Base-by-base conservation (phyloP, 2,329 filamentous ascomycete species). In the Alternaria sp. region DNA sequence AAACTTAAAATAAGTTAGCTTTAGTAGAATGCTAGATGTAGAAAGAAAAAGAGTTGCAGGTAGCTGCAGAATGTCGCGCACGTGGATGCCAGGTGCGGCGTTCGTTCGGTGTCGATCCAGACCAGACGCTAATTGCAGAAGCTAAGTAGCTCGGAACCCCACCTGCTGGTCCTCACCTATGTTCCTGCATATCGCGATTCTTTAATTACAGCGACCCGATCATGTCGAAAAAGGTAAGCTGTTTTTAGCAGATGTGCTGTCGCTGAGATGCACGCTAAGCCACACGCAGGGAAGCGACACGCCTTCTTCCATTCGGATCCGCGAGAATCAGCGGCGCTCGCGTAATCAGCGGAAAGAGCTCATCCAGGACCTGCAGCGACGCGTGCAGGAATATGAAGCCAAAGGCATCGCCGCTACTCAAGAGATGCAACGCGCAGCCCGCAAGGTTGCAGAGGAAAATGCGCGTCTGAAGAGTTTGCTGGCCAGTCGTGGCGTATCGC, bases 301-400 rank as follows among this genome's bases (percentile, higher is more conserved):
- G 7, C 60, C 67, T 26, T 61, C 62, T 21, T 64, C 70, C 5
- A 63, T 62, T 12, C 88, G 90, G 65, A 89, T 93, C 67, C 86
- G 91, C 65, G 89, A 93, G 69, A 93, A 93, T 73, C 91, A 93
- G 76, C 85, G 91, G 54, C 88, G 90, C 64, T 92, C 89, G 12
- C 88, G 91, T 43, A 89, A 89, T 28, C 86, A 90, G 28, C 86
- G 88, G 68, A 91, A 90, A 80, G 90, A 92, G 74, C 91, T 93
- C 72, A 80, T 92, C 54, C 82, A 88, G 64, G 87, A 90, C 54
- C 84, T 93, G 25, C 90, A 93, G 78, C 81, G 84, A 58, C 87
- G 87, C 59, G 81, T 90, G 62, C 85, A 87, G 36, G 79, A 83
- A 49, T 91, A 86, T 74, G 89, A 93, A 77, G 81, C 84, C 21